phyloP scores from a whole-genome alignment of 805 yeast species.

The Lachancea mirantina region DNA sequence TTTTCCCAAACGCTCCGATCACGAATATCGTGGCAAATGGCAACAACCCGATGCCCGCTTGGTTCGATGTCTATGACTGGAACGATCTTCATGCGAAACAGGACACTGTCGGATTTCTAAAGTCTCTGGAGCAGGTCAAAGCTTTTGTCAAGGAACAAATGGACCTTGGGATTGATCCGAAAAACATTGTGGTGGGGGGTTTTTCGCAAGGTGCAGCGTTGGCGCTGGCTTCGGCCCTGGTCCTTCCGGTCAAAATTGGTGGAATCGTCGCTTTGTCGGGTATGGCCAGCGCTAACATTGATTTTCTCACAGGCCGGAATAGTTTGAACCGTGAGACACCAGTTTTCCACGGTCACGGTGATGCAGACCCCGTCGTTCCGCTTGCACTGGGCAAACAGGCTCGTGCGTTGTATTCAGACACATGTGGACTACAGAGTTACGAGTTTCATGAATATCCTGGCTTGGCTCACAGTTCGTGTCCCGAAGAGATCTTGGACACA shows the following conservation, averaged over 20 bases:
- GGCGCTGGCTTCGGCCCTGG: conserved; percentile 52
- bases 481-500: conserved; percentile 58
- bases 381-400: conserved; percentile 31
- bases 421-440: conserved; percentile 39
- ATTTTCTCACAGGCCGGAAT: conserved; percentile 15
- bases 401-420: conserved; percentile 35
- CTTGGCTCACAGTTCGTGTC: conserved; percentile 59
- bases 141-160: conserved; percentile 46
- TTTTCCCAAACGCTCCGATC: conserved; percentile 87
- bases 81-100: conserved; percentile 37
- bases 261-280: conserved; percentile 79
- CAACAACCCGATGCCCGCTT: conserved; percentile 65
- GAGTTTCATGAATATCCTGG: conserved; percentile 52
- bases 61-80: conserved; percentile 73
- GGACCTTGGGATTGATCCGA: conserved; percentile 48
- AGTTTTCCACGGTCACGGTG: conserved; percentile 85
- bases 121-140: conserved; percentile 41
- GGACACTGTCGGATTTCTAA: conserved; percentile 50
- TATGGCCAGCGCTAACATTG: conserved; percentile 40
- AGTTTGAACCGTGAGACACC: conserved; percentile 59
- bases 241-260: conserved; percentile 56
- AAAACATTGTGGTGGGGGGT: conserved; percentile 83
- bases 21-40: conserved; percentile 62
- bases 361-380: conserved; percentile 58
- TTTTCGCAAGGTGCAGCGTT: conserved; percentile 93